Conservation (phyloP, 768 basidiomycete species). For the Chalciporus chontae region DNA sequence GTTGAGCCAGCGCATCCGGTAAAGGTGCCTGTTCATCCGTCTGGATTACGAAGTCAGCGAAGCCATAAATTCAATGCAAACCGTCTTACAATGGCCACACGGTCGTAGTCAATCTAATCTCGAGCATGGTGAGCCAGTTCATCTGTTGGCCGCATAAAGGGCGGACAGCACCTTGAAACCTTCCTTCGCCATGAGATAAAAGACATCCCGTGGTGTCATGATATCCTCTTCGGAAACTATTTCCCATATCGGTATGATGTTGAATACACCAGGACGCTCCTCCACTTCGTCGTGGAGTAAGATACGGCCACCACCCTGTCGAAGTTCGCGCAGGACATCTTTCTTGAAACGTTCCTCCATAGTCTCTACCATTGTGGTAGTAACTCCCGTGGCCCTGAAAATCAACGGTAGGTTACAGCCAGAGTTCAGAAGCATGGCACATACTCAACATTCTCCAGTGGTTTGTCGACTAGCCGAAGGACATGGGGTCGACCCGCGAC, state of each 20-base stretch:
- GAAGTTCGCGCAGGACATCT: constrained; percentile 84
- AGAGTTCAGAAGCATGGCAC: constrained; percentile 18
- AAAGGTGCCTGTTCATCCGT: constrained; percentile 97
- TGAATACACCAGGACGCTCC: constrained; percentile 84
- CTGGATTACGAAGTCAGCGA: constrained; percentile 38
- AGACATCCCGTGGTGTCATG: constrained; percentile 83
- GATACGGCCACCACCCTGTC: constrained; percentile 65
- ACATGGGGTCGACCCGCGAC: constrained; percentile 87
- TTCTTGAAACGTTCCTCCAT: constrained; percentile 89
- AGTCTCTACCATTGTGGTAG: constrained; percentile 82
- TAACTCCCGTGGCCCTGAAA: constrained; percentile 85
- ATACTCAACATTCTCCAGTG: constrained; percentile 93
- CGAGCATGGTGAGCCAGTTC: not conserved
- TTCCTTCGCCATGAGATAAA: constrained; percentile 67
- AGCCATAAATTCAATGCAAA: not conserved
- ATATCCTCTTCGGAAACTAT: constrained; percentile 76
- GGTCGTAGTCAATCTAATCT: constrained; percentile 73
- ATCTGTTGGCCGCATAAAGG: not conserved
- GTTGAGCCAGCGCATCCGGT: constrained; percentile 76
- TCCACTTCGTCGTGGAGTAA: constrained; percentile 95
- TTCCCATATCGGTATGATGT: constrained; percentile 95
- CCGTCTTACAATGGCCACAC: constrained; percentile 79
- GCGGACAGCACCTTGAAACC: constrained; percentile 55
- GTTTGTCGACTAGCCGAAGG: constrained; percentile 79
- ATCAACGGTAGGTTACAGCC: not conserved